Conservation (phyloP, 208 protist species). For the Acanthamoeba healyi region DNA sequence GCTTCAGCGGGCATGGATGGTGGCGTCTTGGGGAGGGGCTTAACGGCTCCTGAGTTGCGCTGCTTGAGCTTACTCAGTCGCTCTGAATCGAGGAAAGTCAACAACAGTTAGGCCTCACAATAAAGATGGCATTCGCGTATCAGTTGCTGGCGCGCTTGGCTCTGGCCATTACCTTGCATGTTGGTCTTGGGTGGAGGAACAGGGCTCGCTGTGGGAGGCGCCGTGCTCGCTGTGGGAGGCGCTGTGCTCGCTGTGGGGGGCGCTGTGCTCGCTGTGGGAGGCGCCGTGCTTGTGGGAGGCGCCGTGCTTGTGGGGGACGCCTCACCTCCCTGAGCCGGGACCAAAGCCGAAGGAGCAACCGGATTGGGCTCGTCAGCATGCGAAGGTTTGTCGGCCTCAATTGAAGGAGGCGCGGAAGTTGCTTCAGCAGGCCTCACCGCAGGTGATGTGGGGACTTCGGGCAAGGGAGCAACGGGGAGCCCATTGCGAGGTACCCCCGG, state of each 20-base stretch:
- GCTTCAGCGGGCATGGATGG: not conserved
- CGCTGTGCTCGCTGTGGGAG: too few species aligned
- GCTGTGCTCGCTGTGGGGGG: too few species aligned
- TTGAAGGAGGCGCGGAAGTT: not conserved
- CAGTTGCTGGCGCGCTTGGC: too few species aligned
- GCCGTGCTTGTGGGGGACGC: too few species aligned
- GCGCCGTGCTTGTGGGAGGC: too few species aligned
- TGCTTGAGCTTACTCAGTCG: not conserved
- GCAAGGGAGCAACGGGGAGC: not conserved
- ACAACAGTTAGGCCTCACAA: too few species aligned
- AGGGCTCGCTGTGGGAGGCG: not conserved
- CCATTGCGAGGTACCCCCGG: not conserved
- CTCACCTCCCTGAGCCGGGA: not conserved
- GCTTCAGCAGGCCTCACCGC: too few species aligned
- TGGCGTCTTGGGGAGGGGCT: not conserved
- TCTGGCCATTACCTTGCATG: not conserved
- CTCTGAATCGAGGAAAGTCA: not conserved
- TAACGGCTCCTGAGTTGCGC: not conserved
- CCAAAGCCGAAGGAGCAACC: not conserved
- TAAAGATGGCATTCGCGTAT: too few species aligned
- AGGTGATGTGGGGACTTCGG: too few species aligned
- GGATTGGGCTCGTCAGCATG: not conserved
- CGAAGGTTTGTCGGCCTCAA: not conserved
- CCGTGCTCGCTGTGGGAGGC: too few species aligned
- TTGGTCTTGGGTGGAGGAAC: not conserved